Evolutionary conservation across 2,329 filamentous ascomycete species (phyloP).

Genomic region (Lachnellula willkommii): DNA sequence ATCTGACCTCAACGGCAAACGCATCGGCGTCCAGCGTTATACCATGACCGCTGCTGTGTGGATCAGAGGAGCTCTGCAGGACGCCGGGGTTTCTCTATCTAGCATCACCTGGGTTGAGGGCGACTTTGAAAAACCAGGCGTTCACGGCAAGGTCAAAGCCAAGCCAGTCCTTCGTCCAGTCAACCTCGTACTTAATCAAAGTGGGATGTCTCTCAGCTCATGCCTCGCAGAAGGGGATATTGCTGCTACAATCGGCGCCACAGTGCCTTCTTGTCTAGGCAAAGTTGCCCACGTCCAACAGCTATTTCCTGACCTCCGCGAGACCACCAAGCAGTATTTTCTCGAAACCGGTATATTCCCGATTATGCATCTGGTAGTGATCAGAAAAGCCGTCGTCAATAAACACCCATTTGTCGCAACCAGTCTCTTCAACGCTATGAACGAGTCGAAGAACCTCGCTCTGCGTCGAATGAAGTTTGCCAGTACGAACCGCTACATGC

Average conservation of each 20-base stretch:
- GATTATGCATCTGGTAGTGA: conserved; percentile 14
- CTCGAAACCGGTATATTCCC: conserved; percentile 20
- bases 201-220: conserved; percentile 29
- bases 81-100: conserved; percentile 32
- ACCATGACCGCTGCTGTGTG: conserved; percentile 37
- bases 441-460: conserved; percentile 32
- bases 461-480: conserved; percentile 26
- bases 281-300: conserved; percentile 26
- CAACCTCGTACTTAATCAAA: conserved; percentile 25
- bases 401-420: conserved; percentile 29
- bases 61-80: conserved; percentile 31
- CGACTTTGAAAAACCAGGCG: conserved; percentile 27
- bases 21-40: conserved; percentile 34
- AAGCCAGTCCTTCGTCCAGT: conserved; percentile 25
- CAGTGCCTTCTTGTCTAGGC: conserved; percentile 30
- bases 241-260: conserved; percentile 34
- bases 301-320: conserved; percentile 35
- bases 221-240: conserved; percentile 34
- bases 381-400: conserved; percentile 16
- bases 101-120: conserved; percentile 33
- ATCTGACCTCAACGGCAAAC: conserved; percentile 32
- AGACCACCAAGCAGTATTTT: conserved; percentile 33
- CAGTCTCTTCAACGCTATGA: conserved; percentile 31
- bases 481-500: conserved; percentile 32
- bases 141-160: conserved; percentile 28